Evolutionary conservation across 805 yeast genomes (phyloP).

Genomic region (Debaryomyces maramus): DNA sequence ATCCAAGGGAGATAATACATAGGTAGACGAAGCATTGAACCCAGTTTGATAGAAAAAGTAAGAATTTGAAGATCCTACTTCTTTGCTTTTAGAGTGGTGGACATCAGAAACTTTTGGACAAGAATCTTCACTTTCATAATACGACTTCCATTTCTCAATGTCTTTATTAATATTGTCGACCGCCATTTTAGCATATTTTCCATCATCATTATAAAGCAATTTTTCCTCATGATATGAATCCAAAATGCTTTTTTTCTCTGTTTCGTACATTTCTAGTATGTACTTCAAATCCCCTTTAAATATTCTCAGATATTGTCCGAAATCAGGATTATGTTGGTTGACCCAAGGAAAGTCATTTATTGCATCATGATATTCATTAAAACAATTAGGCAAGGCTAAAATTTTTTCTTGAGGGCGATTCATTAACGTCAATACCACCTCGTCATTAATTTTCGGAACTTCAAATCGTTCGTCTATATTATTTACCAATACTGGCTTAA

Average conservation of each 20-base stretch:
- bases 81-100: background rate
- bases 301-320: conserved; percentile 57
- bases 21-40: conserved; percentile 61
- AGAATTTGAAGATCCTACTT: conserved; percentile 28
- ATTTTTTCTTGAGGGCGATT: conserved; percentile 39
- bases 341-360: conserved; percentile 56
- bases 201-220: conserved; percentile 59
- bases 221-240: conserved; percentile 57
- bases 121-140: conserved; percentile 17
- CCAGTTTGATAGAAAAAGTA: conserved; percentile 79
- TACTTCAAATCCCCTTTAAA: conserved; percentile 64
- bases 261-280: conserved; percentile 51
- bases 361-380: conserved; percentile 31
- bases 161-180: conserved; percentile 51
- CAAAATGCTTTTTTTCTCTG: conserved; percentile 57
- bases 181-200: conserved; percentile 55
- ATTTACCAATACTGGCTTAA: conserved; percentile 62
- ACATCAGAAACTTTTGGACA: background rate
- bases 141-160: conserved; percentile 38
- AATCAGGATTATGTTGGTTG: conserved; percentile 22
- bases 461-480: conserved; percentile 55
- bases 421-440: conserved; percentile 66
- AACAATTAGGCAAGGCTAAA: conserved; percentile 49
- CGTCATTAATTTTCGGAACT: conserved; percentile 56
- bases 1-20: conserved; percentile 76